Conservation (phyloP, 2,329 filamentous ascomycete genomes). For the Colletotrichum lupini region DNA sequence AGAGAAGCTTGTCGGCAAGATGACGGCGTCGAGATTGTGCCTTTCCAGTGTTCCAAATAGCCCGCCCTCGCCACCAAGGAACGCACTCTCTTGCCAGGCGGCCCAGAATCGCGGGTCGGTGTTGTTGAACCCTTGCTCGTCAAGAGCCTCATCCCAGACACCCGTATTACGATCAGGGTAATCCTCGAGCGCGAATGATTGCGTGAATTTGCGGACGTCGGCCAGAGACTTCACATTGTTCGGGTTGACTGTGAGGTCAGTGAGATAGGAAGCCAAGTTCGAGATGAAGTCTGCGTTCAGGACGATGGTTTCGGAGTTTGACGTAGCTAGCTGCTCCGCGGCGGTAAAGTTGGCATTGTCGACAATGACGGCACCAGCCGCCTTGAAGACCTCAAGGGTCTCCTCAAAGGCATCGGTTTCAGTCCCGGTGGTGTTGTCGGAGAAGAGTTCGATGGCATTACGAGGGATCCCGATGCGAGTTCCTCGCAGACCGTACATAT, state of each 20-base stretch:
- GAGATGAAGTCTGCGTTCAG: slow-evolving; percentile 69
- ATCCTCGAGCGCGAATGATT: slow-evolving; percentile 61
- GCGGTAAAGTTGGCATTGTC: slow-evolving; percentile 59
- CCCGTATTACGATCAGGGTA: slow-evolving; percentile 70
- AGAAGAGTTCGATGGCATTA: slow-evolving; percentile 61
- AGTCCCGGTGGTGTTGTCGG: slow-evolving; percentile 30
- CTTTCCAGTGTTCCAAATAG: slow-evolving; percentile 67
- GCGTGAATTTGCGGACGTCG: slow-evolving; percentile 67
- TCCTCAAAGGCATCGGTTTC: slow-evolving; percentile 62
- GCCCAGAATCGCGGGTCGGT: slow-evolving; percentile 67
- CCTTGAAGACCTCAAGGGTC: slow-evolving; percentile 60
- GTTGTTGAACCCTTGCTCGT: slow-evolving; percentile 62
- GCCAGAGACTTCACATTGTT: slow-evolving; percentile 60
- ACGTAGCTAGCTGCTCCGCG: slow-evolving; percentile 40
- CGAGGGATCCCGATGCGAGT: slow-evolving; percentile 72
- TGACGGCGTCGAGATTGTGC: slow-evolving; percentile 67
- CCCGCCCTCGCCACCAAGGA: slow-evolving; percentile 67
- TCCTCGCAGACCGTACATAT: slow-evolving; percentile 62
- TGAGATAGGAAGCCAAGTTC: slow-evolving; percentile 67
- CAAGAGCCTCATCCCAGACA: slow-evolving; percentile 65
- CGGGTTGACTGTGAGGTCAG: slow-evolving; percentile 67
- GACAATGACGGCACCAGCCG: slow-evolving; percentile 69
- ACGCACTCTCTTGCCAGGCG: slow-evolving; percentile 63
- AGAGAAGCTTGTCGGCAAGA: slow-evolving; percentile 62
- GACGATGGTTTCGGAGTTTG: slow-evolving; percentile 48